Conservation (phyloP, 805 yeast genomes). For the Lachancea mirantina region DNA sequence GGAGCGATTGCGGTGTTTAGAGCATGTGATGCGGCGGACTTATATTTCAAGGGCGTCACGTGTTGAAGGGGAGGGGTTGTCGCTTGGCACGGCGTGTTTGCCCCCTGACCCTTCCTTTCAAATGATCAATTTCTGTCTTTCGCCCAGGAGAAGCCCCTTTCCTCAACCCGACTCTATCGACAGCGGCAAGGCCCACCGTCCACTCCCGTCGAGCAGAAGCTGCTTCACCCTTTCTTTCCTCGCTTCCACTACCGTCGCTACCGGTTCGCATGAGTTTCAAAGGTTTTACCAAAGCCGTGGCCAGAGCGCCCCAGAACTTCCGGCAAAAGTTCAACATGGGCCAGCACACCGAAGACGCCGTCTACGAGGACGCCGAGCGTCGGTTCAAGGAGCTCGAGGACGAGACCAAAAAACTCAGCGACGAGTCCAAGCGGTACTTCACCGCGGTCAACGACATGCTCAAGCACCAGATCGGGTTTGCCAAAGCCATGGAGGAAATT, state of each 20-base stretch:
- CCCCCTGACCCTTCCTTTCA: no score
- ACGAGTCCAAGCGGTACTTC: slow-evolving; percentile 85
- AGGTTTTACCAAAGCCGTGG: slow-evolving; percentile 73
- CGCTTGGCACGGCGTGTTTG: no score
- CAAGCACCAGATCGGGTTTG: slow-evolving; percentile 86
- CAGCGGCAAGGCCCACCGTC: no score
- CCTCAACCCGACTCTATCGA: no score
- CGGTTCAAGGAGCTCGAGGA: slow-evolving; percentile 86
- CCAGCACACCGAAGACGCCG: slow-evolving; percentile 70
- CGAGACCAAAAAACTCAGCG: slow-evolving; percentile 83
- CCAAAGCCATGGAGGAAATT: slow-evolving; percentile 92
- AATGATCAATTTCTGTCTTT: no score
- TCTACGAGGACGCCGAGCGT: slow-evolving; percentile 91
- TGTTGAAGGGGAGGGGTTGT: no score
- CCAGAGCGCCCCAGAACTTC: slow-evolving; percentile 85
- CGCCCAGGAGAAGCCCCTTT: no score
- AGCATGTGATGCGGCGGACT: no score
- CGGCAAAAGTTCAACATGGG: slow-evolving; percentile 91
- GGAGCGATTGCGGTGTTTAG: no score
- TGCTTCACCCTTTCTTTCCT: not conserved
- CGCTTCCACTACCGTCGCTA: not conserved
- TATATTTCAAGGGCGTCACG: no score
- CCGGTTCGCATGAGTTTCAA: slow-evolving; percentile 91
- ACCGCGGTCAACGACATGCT: slow-evolving; percentile 91
- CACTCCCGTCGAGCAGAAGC: no score